Evolutionary conservation across 2,329 filamentous ascomycete genomes (phyloP), one percentile per base, ranked within the genome.

Genomic region (Mycogone perniciosa): DNA sequence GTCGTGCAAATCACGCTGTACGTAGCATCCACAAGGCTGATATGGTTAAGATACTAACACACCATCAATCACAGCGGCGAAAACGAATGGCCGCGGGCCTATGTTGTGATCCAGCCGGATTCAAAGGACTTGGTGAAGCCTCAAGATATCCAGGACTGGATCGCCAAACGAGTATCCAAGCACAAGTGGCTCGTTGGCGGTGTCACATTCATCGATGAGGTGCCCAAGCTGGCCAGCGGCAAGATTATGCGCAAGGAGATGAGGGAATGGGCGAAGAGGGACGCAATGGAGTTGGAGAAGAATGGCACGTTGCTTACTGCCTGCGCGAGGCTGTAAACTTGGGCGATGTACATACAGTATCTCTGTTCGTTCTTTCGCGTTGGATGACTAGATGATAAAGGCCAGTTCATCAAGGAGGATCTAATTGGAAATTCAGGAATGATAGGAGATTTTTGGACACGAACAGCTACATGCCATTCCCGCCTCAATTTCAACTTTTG

Each of bases 211-310:
- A 71, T 82, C 6, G 73, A 80, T 44, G 75, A 76, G 55, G 73
- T 82, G 48, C 79, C 79, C 1, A 81, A 80, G 61, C 64, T 80
- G 42, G 72, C 75, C 9, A 77, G 74, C 53, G 79, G 79, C 7
- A 83, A 82, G 69, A 81, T 82, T 46, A 70, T 77, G 61, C 68
- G 78, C 44, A 80, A 80, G 57, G 61, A 75, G 5, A 67, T 82
- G 67, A 73, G 75, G 56, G 76, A 80, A 40, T 81, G 77, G 77
- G 73, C 78, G 6, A 80, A 77, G 65, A 67, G 67, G 52, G 79
- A 82, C 62, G 74, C 72, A 0, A 57, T 51, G 7, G 60, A 59
- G 43, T 54, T 70, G 27, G 41, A 55, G 49, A 58, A 59, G 52
- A 53, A 52, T 13, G 52, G 34, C 7, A 44, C 40, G 5, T 31